Conservation (phyloP, 192 early-diverging fungal species). For the Lobosporangium transversale region DNA sequence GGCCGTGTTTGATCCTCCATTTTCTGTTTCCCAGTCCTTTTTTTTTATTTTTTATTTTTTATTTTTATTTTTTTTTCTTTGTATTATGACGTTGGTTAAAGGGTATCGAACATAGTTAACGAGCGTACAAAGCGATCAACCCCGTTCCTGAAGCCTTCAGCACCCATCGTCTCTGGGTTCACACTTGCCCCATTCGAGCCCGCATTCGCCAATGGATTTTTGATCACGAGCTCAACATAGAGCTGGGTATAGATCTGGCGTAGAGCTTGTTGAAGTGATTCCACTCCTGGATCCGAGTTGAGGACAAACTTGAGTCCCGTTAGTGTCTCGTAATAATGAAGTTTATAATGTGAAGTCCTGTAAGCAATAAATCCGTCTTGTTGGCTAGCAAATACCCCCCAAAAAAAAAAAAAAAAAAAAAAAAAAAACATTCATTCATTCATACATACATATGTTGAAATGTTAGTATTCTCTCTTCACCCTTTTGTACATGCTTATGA, state of each 20-base stretch:
- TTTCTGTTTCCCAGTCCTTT: too few species aligned
- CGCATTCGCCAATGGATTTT: conserved; percentile 78
- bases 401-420: too few species aligned
- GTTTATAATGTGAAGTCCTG: conserved; percentile 84
- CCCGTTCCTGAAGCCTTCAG: conserved; percentile 62
- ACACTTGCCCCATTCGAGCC: conserved; percentile 2
- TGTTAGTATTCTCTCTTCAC: neutral
- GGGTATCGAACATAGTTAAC: conserved; percentile 61
- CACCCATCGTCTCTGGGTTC: conserved; percentile 62
- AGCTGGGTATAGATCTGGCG: conserved; percentile 85
- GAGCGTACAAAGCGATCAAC: conserved; percentile 65
- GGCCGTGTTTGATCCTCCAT: too few species aligned
- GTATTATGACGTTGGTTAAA: too few species aligned
- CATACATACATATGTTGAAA: conserved; percentile 1
- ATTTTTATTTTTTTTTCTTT: too few species aligned
- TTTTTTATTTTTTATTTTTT: too few species aligned
- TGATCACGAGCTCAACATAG: conserved; percentile 94
- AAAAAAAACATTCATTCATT: too few species aligned
- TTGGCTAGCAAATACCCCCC: conserved; percentile 20
- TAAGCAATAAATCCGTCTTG: conserved; percentile 79
- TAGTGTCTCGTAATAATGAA: conserved; percentile 92
- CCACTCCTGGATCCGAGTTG: conserved; percentile 78
- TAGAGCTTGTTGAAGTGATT: conserved; percentile 74
- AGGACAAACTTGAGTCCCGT: conserved; percentile 90
- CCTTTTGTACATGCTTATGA: too few species aligned